These are phyloP conservation scores for Nectriaceae sp. DNA, from an alignment of 2,329 filamentous ascomycete species.

Conservation along the genomic window DNA sequence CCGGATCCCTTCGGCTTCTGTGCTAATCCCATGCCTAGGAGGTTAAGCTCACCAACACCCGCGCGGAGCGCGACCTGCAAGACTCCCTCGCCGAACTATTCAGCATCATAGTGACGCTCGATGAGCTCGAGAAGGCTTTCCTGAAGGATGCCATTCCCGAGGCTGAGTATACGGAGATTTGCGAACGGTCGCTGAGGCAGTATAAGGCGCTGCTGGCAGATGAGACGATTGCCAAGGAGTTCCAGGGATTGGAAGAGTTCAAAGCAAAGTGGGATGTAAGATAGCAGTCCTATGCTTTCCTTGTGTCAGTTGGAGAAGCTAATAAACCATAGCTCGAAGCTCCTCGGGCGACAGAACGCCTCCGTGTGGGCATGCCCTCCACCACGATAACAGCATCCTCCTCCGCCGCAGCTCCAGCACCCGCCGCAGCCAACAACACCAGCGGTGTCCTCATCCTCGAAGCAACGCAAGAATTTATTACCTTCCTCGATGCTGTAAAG, in stretches of 20 bases:
- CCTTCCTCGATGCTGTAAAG: constrained; percentile 91
- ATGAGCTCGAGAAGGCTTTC: constrained; percentile 95
- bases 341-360: constrained; percentile 87
- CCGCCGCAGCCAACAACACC: constrained; percentile 47
- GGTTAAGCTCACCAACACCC: constrained; percentile 85
- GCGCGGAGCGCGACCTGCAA: constrained; percentile 87
- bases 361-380: constrained; percentile 89
- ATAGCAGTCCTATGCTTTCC: no score
- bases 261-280: constrained; percentile 88
- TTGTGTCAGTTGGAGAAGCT: neutral
- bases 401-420: constrained; percentile 45
- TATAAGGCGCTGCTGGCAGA: constrained; percentile 94
- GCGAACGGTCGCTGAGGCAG: constrained; percentile 89
- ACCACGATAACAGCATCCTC: constrained; percentile 67
- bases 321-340: constrained; percentile 72
- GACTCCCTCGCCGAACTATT: constrained; percentile 97
- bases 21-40: constrained; percentile 59
- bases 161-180: constrained; percentile 93
- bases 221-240: constrained; percentile 85
- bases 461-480: constrained; percentile 98
- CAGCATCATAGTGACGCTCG: constrained; percentile 93
- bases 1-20: constrained; percentile 1
- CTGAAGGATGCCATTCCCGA: constrained; percentile 93
- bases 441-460: constrained; percentile 75
- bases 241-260: constrained; percentile 86